phyloP scores from a whole-genome alignment of 2,329 filamentous ascomycete genomes.

The Penicillium sp. region DNA sequence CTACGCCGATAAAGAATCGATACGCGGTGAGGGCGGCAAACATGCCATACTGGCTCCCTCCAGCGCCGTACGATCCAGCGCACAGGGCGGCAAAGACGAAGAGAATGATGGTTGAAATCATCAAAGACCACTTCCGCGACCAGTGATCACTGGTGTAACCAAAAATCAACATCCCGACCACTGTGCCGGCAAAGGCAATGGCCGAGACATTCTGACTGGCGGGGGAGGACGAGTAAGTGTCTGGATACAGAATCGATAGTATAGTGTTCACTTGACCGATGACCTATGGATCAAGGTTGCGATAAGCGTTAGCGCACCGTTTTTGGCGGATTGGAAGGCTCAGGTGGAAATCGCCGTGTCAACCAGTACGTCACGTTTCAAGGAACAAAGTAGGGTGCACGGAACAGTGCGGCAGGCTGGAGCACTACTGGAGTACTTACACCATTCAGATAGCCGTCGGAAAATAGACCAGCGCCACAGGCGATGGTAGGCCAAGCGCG shows the following conservation, averaged over 20 bases:
- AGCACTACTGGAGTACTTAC: constrained; percentile 40
- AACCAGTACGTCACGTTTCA: neutral
- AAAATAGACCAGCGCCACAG: constrained; percentile 84
- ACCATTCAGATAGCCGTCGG: constrained; percentile 86
- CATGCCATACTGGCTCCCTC: constrained; percentile 62
- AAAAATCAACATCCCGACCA: constrained; percentile 74
- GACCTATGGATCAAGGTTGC: constrained; percentile 44
- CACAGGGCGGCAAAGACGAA: constrained; percentile 77
- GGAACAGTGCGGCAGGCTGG: neutral
- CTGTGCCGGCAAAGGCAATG: constrained; percentile 82
- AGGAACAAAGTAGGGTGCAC: neutral
- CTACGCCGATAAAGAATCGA: constrained; percentile 73
- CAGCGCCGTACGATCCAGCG: constrained; percentile 68
- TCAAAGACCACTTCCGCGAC: constrained; percentile 74
- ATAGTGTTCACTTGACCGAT: constrained; percentile 84
- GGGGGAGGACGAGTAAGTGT: constrained; percentile 60
- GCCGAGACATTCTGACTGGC: constrained; percentile 70
- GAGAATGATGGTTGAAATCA: constrained; percentile 75
- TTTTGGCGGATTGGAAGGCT: neutral
- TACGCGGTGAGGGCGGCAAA: constrained; percentile 75
- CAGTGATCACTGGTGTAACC: constrained; percentile 77
- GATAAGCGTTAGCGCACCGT: constrained; percentile 1
- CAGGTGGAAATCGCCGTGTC: neutral
- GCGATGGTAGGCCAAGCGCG: constrained; percentile 70
- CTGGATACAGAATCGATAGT: constrained; percentile 61